Base-by-base conservation (phyloP, 331 rosid species). In the Quercus phellos region DNA sequence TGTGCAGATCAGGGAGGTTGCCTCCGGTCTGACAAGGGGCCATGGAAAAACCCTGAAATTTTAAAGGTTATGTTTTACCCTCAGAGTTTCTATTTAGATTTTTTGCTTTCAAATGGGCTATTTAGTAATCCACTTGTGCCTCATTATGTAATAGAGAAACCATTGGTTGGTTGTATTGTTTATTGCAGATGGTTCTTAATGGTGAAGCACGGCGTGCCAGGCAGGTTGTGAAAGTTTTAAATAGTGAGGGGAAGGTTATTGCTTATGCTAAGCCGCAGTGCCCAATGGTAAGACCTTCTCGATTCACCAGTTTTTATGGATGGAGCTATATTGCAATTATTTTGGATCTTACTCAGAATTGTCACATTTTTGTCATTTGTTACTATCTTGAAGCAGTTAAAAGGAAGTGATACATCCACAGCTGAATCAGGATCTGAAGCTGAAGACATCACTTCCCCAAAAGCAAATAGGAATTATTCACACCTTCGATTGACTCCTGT, bases 381-480 rank as follows among this genome's bases (percentile, higher is more conserved):
- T 43, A 35, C 77, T 70, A 58, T 69, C 19, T 78, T 72, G 53
- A 68, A 84, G 84, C 89, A 92, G 98, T 88, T 91, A 58, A 92
- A 90, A 84, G 84, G 97, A 55, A 93, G 99, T 51, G 99, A 95
- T 82, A 92, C 99, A 76, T 95, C 99, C 34, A 95, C 99, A 68
- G 98, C 98, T 77, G 99, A 95, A 88, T 95, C 99, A 5, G 97
- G 99, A 69, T 95, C 98, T 61, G 99, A 95, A 82, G 97, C 99
- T 30, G 98, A 95, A 83, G 98, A 94, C 59, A 84, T 94, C 68
- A 91, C 90, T 73, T 91, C 97, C 77, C 99, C 99, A 30, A 89
- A 91, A 85, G 90, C 90, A 14, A 66, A 76, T 77, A 92, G 91
- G 85, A 92, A 77, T 80, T 92, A 84, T 84, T 87, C 99, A 73